Evolutionary conservation across 345 rosid genomes (phyloP).

Genomic region (Sapria himalayana): DNA sequence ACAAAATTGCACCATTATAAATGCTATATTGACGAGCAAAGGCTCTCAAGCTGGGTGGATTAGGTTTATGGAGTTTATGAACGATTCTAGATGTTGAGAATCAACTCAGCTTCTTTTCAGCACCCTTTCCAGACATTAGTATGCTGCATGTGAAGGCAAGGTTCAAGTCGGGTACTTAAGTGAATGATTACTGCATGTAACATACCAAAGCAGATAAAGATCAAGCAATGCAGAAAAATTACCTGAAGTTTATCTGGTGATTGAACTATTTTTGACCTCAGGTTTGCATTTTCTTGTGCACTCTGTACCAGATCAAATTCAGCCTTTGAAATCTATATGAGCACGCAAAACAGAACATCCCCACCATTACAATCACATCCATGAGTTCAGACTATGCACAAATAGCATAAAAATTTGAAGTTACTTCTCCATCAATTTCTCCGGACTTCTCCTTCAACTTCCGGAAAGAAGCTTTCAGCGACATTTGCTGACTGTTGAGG

Average conservation of each 20-base stretch:
- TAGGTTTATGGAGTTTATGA: too few species aligned
- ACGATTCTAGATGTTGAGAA: too few species aligned
- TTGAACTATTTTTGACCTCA: constrained; percentile 67
- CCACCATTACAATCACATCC: background rate
- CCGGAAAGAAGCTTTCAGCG: constrained; percentile 30
- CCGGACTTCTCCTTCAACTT: constrained; percentile 42
- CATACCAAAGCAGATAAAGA: background rate
- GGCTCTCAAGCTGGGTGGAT: too few species aligned
- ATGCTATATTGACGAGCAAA: too few species aligned
- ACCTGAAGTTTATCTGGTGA: constrained; percentile 95
- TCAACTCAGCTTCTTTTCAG: too few species aligned
- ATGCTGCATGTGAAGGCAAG: too few species aligned
- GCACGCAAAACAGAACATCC: constrained; percentile 4
- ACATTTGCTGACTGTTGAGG: constrained; percentile 58
- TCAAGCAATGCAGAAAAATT: background rate
- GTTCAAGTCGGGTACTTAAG: too few species aligned
- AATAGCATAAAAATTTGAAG: constrained; percentile 2
- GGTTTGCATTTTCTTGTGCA: constrained; percentile 63
- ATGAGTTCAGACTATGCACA: background rate
- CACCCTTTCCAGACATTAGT: too few species aligned
- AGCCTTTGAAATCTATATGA: constrained; percentile 46
- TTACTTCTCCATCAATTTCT: constrained; percentile 48
- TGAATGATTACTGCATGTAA: too few species aligned
- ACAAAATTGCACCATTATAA: too few species aligned
- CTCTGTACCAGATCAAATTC: constrained; percentile 65